A percentile compares a stretch with the other conserved stretches of the same genome.
These are phyloP conservation scores for Emergomyces africanus DNA, from an alignment of 2,329 filamentous ascomycete species.

Conservation along the genomic window DNA sequence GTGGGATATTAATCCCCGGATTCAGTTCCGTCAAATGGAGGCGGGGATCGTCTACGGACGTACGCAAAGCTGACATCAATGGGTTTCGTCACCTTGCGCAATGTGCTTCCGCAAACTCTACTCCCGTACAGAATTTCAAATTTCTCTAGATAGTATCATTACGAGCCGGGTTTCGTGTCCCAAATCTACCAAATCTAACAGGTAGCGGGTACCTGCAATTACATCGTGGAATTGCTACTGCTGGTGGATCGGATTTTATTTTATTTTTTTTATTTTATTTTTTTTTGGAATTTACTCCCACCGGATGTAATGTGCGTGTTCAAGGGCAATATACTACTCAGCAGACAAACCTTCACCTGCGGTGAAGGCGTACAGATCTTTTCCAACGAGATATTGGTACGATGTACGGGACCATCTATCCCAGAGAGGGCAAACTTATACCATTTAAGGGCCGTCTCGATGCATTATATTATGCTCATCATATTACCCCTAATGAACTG, in stretches of 20 bases:
- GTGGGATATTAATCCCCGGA: conserved; percentile 4
- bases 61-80: conserved; percentile 3
- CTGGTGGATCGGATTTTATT: conserved; percentile 1
- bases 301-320: too few relatives aligned
- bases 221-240: conserved; percentile 3
- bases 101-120: conserved; percentile 2
- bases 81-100: conserved; percentile 1
- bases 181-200: neutral
- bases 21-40: neutral
- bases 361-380: neutral
- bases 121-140: conserved; percentile 3
- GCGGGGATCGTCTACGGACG: too few relatives aligned
- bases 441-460: too few relatives aligned
- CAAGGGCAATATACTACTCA: too few relatives aligned
- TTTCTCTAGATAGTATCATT: conserved; percentile 5
- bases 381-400: neutral
- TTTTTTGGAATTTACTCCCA: neutral
- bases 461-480: too few relatives aligned
- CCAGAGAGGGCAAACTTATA: too few relatives aligned
- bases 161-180: neutral
- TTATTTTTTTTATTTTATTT: too few relatives aligned
- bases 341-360: neutral
- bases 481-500: too few relatives aligned
- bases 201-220: neutral
- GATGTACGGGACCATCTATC: neutral